Evolutionary conservation across 106 monocot genomes (phyloP), one percentile per base, ranked within the genome.

Genomic region (Acorus gramineus): DNA sequence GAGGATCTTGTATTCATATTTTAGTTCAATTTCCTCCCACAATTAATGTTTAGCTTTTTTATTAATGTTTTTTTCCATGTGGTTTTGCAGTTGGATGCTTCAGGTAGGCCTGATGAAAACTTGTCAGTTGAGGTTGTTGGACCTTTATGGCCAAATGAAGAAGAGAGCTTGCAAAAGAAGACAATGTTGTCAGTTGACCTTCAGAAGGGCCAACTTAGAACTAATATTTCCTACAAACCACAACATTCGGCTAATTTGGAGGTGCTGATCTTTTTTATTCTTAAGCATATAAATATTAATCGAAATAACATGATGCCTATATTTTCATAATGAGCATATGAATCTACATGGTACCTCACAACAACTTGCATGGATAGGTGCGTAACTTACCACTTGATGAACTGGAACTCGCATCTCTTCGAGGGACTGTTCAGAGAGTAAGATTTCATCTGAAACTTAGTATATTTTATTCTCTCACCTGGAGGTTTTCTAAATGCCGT

Each of bases 381-480:
- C 75, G 85, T 9, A 73, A 96, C 68, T 79, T 96, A 67, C 87
- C 95, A 59, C 91, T 96, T 69, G 95, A 96, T 87, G 95, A 96
- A 68, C 65, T 96, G 79, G 95, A 96, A 69, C 85, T 96, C 71
- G 90, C 95, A 62, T 96, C 95, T 77, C 78, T 91, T 65, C 86
- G 95, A 52, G 95, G 95, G 79, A 82, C 78, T 46, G 77, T 96
- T 66, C 95, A 96, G 28, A 87, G 71, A 84, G 90, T 95, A 67
- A 72, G 69, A 3, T 64, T 53, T 14, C 14, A 14, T 12, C 11
- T 43, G 13, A 3, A 28, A 28, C 28, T 28, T 28, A 28, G 1
- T 28, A 28, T 28, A 28, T 28, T 28, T 28, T 28, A 28, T 28
- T 28, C 28, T 28, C 28, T 28, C 28, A 28, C 28, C 28, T 28